phyloP scores from a whole-genome alignment of 2,329 filamentous ascomycete genomes.

The Cryphonectria nitschkei region DNA sequence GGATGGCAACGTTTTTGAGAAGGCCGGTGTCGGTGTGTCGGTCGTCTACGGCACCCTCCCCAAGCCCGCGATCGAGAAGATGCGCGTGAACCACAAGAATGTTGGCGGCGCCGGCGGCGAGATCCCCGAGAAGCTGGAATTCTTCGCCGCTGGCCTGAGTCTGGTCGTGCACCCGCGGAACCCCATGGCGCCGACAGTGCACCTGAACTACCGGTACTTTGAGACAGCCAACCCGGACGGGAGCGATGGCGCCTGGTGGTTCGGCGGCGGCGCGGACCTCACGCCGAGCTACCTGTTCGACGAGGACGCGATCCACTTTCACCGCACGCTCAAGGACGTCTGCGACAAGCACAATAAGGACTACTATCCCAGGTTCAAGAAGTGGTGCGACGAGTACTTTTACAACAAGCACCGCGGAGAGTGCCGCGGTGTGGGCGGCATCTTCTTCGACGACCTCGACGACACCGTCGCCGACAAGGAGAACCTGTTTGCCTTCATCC shows the following conservation, averaged over 20 bases:
- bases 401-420: constrained; percentile 89
- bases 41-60: constrained; percentile 93
- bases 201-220: constrained; percentile 98
- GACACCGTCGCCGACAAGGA: constrained; percentile 84
- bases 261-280: constrained; percentile 91
- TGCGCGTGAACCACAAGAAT: constrained; percentile 94
- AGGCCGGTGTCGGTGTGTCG: constrained; percentile 93
- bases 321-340: constrained; percentile 86
- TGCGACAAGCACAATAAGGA: constrained; percentile 91
- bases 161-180: constrained; percentile 93
- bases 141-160: constrained; percentile 93
- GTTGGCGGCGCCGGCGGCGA: constrained; percentile 68
- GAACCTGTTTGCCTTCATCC: constrained; percentile 85
- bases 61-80: constrained; percentile 84
- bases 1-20: constrained; percentile 96
- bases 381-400: constrained; percentile 99
- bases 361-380: constrained; percentile 95
- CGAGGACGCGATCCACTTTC: constrained; percentile 96
- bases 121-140: constrained; percentile 76
- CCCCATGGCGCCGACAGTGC: constrained; percentile 95
- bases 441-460: constrained; percentile 98
- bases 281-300: constrained; percentile 95
- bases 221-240: constrained; percentile 89
- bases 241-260: constrained; percentile 92
- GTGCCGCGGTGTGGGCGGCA: constrained; percentile 85